Base-by-base conservation (phyloP, 257 asterid species). In the Solanum piurae region DNA sequence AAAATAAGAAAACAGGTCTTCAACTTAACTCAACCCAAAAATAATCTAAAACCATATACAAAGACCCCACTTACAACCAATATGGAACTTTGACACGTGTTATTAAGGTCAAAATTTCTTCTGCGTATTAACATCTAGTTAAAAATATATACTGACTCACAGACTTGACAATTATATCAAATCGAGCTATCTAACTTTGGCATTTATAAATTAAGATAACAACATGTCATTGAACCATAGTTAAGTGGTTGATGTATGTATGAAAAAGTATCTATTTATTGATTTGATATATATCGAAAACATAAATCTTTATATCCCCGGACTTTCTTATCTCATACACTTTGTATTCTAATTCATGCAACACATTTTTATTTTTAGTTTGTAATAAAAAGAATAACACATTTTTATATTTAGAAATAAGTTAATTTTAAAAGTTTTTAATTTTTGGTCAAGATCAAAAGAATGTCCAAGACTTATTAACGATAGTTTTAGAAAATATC, bases 21-120 rank as follows among this genome's bases (percentile, higher is more conserved):
- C 0, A 0, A 2, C 0, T 1, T 34, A 34, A 72, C 1, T 33
- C 4, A 33, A 33, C 8, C 3, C 14, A 18, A 34, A 33, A 33
- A 33, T 33, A 72, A 5, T 10, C 12, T 16, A 16, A 71, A 5
- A 71, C 3, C 9, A 34, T 18, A 34, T 9, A 72, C 23, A 5
- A 34, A 9, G 16, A 72, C 27, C 0, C 7, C 2, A 18, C 79
- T 72, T 21, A 72, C 8, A 9, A 33, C 6, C 27, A 18, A 72
- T 34, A 5, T 33, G 12, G 7, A 16, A 33, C 25, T 52, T 18
- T 52, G 23, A 16, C 0, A 5, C 12, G 5, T 29, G 2, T 69
- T 71, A 5, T 34, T 34, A 34, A 72, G 27, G 4, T 72, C 7
- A 4, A 3, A 9, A 18, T 72, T 34, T 33, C 80, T 33, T 72